Base-by-base conservation (phyloP, 2,329 filamentous ascomycete genomes). In the Aureobasidium sp. region DNA sequence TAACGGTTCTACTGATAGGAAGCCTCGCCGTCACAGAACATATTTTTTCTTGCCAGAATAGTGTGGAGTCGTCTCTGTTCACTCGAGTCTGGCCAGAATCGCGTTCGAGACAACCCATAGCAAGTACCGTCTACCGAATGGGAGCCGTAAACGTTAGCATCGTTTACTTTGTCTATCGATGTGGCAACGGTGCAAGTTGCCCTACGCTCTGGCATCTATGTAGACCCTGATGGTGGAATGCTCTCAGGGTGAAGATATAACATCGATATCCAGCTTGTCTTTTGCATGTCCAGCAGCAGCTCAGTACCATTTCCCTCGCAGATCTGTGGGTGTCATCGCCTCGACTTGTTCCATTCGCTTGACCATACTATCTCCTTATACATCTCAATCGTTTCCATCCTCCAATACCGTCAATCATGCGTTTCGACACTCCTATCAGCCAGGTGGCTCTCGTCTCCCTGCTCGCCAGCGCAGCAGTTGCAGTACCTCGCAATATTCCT, bases 1-100 rank as follows among this genome's bases (percentile, higher is more conserved):
- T 10, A 58, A 58, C 55, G 55, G 55, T 42, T 58, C 47, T 58
- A 58, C 55, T 39, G 55, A 58, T 58, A 57, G 41, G 55, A 58
- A 58, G 55, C 55, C 55, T 48, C 29, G 39, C 27, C 55, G 55
- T 58, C 55, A 58, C 41, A 17, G 7, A 32, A 46, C 12, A 36
- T 12, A 2, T 36, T 58, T 48, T 36, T 20, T 29, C 12, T 32
- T 8, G 27, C 53, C 20, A 23, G 23, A 44, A 23, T 20, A 13
- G 32, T 6, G 42, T 39, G 29, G 55, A 58, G 55, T 9, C 29
- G 26, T 27, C 55, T 37, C 9, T 17, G 8, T 58, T 48, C 55
- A n/a, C 42, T 48, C 55, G 7, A 48, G 55, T 48, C 29, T 58
- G 55, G 55, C 55, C 55, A 58, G 20, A 58, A 58, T 15, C 42